A percentile compares a stretch with the other conserved stretches of the same genome.
Conservation (phyloP, 768 basidiomycete genomes). For the Amyloporia xantha region DNA sequence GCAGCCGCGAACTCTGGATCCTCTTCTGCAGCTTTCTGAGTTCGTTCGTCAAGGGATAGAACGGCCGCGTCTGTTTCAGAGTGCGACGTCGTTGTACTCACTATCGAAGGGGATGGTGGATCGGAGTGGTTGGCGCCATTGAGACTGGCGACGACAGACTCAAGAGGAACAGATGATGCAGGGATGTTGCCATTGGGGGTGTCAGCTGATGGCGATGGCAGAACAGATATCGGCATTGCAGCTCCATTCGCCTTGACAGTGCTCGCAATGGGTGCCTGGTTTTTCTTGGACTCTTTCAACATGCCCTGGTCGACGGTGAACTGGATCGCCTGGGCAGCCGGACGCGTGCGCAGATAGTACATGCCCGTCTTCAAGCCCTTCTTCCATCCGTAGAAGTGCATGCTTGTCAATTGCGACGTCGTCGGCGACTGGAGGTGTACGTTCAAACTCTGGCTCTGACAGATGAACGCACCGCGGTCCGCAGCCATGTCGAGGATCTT, state of each 20-base stretch:
- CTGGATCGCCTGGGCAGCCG: conserved; percentile 94
- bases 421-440: conserved; percentile 88
- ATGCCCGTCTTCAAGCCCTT: conserved; percentile 98
- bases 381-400: conserved; percentile 99
- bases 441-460: conserved; percentile 93
- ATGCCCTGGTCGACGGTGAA: conserved; percentile 89
- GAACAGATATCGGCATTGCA: not conserved
- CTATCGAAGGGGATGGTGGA: conserved; percentile 24
- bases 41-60: conserved; percentile 42
- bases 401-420: conserved; percentile 85
- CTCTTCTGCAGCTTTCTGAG: conserved; percentile 46
- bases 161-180: not conserved
- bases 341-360: conserved; percentile 94
- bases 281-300: conserved; percentile 49
- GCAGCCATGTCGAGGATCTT: conserved; percentile 96
- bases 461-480: conserved; percentile 98
- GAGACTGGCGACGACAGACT: conserved; percentile 1
- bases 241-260: not conserved
- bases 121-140: conserved; percentile 16
- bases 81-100: conserved; percentile 13
- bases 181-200: not conserved
- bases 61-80: conserved; percentile 17
- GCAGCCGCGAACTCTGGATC: conserved; percentile 79
- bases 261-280: conserved; percentile 6
- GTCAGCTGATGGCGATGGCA: conserved; percentile 1